Evolutionary conservation across 1,284 basidiomycete species (phyloP).

Genomic region (Melampsora larici-populina): DNA sequence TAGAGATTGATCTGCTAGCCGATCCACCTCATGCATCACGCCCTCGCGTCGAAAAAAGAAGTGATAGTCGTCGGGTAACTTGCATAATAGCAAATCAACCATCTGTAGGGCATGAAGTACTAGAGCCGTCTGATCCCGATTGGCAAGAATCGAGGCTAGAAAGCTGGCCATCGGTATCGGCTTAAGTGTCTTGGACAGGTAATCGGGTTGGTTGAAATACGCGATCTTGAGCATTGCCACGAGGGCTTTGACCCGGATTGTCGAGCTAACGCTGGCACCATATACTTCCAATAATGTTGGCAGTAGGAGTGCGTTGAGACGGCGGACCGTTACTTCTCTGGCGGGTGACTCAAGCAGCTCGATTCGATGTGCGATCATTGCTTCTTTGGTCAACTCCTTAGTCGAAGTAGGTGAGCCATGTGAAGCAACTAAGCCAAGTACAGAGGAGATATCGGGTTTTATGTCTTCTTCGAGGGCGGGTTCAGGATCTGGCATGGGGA

Average conservation of each 20-base stretch:
- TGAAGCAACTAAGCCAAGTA: slow-evolving; percentile 7
- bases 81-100: slow-evolving; percentile 78
- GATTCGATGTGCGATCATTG: slow-evolving; percentile 53
- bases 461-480: slow-evolving; percentile 27
- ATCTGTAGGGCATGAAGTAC: slow-evolving; percentile 83
- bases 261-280: slow-evolving; percentile 80
- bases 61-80: slow-evolving; percentile 75
- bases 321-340: slow-evolving; percentile 61
- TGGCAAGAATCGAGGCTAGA: slow-evolving; percentile 83
- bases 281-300: slow-evolving; percentile 93
- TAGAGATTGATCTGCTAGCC: slow-evolving; percentile 51
- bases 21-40: slow-evolving; percentile 85
- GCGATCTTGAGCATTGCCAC: slow-evolving; percentile 81
- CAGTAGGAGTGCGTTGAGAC: slow-evolving; percentile 77
- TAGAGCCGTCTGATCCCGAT: slow-evolving; percentile 77
- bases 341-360: slow-evolving; percentile 66
- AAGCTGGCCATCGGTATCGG: slow-evolving; percentile 86
- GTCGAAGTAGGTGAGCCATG: slow-evolving; percentile 2
- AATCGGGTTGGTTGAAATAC: slow-evolving; percentile 74
- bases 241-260: slow-evolving; percentile 79
- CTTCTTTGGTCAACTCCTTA: slow-evolving; percentile 48
- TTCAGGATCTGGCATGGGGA: background rate
- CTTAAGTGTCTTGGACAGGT: slow-evolving; percentile 72
- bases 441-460: slow-evolving; percentile 39
- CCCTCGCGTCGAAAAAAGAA: slow-evolving; percentile 86